These are phyloP conservation scores for Cyathus striatus DNA, from an alignment of 768 basidiomycete species.

Conservation along the genomic window DNA sequence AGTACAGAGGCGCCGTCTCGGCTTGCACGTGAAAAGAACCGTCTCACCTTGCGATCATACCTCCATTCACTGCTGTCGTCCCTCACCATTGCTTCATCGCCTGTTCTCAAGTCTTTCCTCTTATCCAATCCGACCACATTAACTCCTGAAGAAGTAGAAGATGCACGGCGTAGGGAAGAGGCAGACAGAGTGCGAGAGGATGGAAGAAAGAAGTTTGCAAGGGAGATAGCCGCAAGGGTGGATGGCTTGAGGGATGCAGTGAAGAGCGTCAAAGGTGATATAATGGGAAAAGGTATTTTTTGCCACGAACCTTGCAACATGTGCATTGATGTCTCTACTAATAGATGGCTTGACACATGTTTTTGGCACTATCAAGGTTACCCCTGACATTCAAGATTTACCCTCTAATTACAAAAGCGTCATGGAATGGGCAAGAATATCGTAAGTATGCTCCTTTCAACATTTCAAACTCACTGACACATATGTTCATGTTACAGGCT, in stretches of 20 bases:
- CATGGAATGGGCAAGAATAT: constrained; percentile 94
- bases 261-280: constrained; percentile 85
- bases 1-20: constrained; percentile 36
- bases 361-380: constrained; percentile 85
- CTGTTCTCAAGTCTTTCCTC: constrained; percentile 83
- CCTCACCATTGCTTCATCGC: constrained; percentile 73
- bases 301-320: not conserved
- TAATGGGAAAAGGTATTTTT: constrained; percentile 73
- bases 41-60: constrained; percentile 90
- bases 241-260: constrained; percentile 82
- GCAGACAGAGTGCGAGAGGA: constrained; percentile 86
- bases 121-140: constrained; percentile 70
- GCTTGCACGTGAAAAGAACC: constrained; percentile 88
- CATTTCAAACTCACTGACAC: constrained; percentile 1
- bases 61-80: constrained; percentile 75
- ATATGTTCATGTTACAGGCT: constrained; percentile 43
- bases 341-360: constrained; percentile 85
- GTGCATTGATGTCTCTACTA: not conserved
- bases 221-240: constrained; percentile 82
- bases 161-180: constrained; percentile 77
- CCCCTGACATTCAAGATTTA: constrained; percentile 68
- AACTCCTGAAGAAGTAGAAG: constrained; percentile 68
- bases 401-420: constrained; percentile 86
- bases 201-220: constrained; percentile 78
- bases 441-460: constrained; percentile 48